These are phyloP conservation scores for Drechslerella dactyloides DNA, from an alignment of 2,329 filamentous ascomycete species.

Conservation along the genomic window DNA sequence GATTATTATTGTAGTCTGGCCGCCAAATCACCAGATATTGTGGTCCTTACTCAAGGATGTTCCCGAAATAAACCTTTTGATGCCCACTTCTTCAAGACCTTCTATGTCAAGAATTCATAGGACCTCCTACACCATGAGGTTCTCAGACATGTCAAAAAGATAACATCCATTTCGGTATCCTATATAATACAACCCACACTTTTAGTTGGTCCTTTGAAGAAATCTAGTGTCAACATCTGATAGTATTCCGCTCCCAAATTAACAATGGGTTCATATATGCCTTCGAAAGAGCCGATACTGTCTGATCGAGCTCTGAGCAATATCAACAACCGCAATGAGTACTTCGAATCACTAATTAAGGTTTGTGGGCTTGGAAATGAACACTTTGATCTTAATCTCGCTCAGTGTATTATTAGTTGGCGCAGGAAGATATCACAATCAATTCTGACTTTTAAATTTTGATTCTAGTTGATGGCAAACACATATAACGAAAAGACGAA, in stretches of 20 bases:
- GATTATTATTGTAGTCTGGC: background rate
- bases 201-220: too few species aligned
- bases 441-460: background rate
- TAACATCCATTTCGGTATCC: background rate
- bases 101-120: background rate
- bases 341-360: constrained; percentile 22
- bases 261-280: constrained; percentile 9
- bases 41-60: background rate
- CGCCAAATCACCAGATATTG: background rate
- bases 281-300: background rate
- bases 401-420: too few species aligned
- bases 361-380: constrained; percentile 5
- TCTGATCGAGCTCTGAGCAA: constrained; percentile 11
- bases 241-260: background rate
- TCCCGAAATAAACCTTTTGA: background rate
- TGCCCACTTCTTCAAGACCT: background rate
- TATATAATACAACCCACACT: background rate
- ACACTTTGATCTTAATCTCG: background rate
- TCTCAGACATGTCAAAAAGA: too few species aligned
- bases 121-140: background rate
- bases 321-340: constrained; percentile 12
- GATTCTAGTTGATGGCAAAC: constrained; percentile 31
- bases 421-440: too few species aligned
- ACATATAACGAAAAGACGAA: constrained; percentile 49
- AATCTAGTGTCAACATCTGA: too few species aligned